These are phyloP conservation scores for Fusarium subtropicale DNA, from an alignment of 2,329 filamentous ascomycete species.

Conservation along the genomic window DNA sequence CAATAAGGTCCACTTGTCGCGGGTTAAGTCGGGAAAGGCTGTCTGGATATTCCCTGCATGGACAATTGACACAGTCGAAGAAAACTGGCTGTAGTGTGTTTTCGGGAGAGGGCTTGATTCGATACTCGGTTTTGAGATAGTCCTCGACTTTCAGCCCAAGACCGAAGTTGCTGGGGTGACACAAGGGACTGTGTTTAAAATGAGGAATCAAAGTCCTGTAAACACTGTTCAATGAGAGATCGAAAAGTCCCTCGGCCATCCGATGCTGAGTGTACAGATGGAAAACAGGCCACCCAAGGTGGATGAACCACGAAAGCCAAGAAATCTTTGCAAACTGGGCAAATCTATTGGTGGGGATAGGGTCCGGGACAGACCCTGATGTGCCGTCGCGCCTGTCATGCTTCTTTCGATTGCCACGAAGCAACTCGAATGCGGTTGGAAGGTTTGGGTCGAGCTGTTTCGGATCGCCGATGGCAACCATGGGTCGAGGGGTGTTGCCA, in stretches of 20 bases:
- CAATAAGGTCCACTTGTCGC: neutral
- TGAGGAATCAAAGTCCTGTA: neutral
- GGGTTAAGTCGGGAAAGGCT: neutral
- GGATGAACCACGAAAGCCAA: constrained; percentile 1
- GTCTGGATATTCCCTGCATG: neutral
- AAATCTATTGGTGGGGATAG: neutral
- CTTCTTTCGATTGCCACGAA: neutral
- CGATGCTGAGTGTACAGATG: constrained; percentile 5
- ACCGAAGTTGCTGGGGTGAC: neutral
- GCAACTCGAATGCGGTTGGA: neutral
- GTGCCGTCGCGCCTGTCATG: neutral
- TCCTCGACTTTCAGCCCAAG: neutral
- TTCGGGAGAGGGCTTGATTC: accelerated
- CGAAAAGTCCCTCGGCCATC: neutral
- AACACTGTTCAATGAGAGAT: neutral
- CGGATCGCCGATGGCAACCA: constrained; percentile 7
- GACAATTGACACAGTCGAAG: neutral
- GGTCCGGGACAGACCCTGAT: neutral
- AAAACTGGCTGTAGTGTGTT: neutral
- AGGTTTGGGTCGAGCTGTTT: constrained; percentile 7
- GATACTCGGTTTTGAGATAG: neutral
- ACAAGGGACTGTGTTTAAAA: neutral
- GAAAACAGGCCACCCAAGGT: neutral
- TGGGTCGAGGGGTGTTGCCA: constrained; percentile 2
- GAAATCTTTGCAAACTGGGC: neutral